Evolutionary conservation across 495 filamentous ascomycete species (phyloP), one percentile per base, ranked within the genome.

Genomic region (Rostrohypoxylon terebratum): DNA sequence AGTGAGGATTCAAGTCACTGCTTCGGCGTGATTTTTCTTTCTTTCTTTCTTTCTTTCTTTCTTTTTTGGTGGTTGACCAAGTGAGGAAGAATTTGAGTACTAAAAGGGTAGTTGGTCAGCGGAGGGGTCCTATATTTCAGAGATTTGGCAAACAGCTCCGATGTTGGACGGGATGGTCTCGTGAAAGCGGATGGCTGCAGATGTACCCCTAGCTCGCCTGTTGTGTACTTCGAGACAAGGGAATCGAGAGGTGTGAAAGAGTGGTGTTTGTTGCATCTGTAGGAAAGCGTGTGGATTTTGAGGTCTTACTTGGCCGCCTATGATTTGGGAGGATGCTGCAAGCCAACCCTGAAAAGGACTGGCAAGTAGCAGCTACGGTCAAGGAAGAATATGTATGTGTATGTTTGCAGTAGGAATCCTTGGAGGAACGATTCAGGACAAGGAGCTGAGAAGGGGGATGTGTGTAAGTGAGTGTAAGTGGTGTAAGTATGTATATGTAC

Each of bases 101-200:
- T 62, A 66, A 65, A 63, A 31, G 66, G 62, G 62, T 14, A 69
- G 57, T 42, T 73, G 61, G 71, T 74, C 65, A 74, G 71, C 51
- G 59, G 58, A 63, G 40, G 61, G 66, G 66, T 25, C 69, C 71
- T 74, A 63, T 74, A 74, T 74, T 53, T 59, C 47, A 74, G 66
- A 64, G 59, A 74, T 69, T 69, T 69, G 71, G 74, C 76, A 76
- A 78, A 78, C 74, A 71, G 68, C 64, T 74, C 68, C 59, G 76
- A 68, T 72, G 71, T 78, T 73, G 71, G 76, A 75, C 74, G 78
- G 76, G 71, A 66, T 78, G 80, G 81, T 81, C 81, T 81, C 78
- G 81, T 81, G 80, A 78, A 74, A 66, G 68, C 79, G 78, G 75
- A 55, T 75, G 76, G 77, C 75, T 78, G 80, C 80, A 81, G 78